These are phyloP conservation scores for Rhamnella rubrinervis DNA, from an alignment of 331 rosid genomes.

Conservation along the genomic window DNA sequence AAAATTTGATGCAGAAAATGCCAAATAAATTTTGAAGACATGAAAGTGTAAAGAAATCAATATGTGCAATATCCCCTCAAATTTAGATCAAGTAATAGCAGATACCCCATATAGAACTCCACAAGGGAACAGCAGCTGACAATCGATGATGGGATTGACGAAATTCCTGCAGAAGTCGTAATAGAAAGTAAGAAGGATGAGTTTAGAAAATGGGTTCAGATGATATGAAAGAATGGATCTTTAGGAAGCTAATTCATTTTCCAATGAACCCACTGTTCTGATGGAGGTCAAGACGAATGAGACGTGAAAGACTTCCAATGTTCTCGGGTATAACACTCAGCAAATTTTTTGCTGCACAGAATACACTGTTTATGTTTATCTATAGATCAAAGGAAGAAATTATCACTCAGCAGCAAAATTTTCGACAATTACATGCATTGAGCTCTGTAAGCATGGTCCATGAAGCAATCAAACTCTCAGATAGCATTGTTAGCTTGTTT, in stretches of 20 bases:
- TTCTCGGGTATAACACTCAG: slow-evolving; percentile 62
- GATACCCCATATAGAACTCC: slow-evolving; percentile 85
- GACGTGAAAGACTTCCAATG: slow-evolving; percentile 76
- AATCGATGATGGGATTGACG: slow-evolving; percentile 76
- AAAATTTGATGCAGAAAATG: slow-evolving; percentile 21
- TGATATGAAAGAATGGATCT: not conserved
- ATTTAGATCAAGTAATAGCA: slow-evolving; percentile 27
- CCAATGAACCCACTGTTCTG: slow-evolving; percentile 74
- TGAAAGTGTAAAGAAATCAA: slow-evolving; percentile 26
- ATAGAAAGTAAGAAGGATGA: slow-evolving; percentile 9
- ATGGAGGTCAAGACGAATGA: slow-evolving; percentile 76
- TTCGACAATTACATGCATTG: slow-evolving; percentile 61
- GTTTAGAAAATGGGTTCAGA: slow-evolving; percentile 5
- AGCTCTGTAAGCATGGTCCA: slow-evolving; percentile 87
- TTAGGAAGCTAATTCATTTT: slow-evolving; percentile 10
- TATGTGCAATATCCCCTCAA: slow-evolving; percentile 20
- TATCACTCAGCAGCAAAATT: slow-evolving; percentile 16
- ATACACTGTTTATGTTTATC: slow-evolving; percentile 24
- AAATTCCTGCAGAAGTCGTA: slow-evolving; percentile 56
- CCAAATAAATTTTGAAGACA: slow-evolving; percentile 23
- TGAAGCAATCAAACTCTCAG: slow-evolving; percentile 61
- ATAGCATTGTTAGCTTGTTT: slow-evolving; percentile 65
- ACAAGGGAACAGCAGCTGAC: slow-evolving; percentile 65
- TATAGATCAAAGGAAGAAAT: slow-evolving; percentile 11
- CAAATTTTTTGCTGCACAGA: slow-evolving; percentile 74